Evolutionary conservation across 148 eudicot species (phyloP), one percentile per base, ranked within the genome.

Genomic region (Amaranthus palmeri): DNA sequence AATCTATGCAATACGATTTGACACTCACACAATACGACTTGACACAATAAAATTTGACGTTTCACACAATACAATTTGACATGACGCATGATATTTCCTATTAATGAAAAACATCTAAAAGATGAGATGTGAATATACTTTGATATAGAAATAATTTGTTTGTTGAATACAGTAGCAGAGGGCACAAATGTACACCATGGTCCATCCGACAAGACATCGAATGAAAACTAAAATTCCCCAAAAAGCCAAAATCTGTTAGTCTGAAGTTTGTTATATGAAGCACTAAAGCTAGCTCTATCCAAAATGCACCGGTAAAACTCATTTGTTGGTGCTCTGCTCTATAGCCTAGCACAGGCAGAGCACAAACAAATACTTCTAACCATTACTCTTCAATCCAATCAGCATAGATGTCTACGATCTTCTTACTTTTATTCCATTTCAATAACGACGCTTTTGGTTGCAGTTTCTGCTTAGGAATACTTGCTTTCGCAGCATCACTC

Each of bases 371-470:
- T 25, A 25, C 36, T 25, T 25, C 36, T 25, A 25, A 25, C 36
- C 36, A 17, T 9, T 73, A 71, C 44, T 73, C 81, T 9, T 79
- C 62, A n/a, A 74, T 64, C 82, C 82, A 79, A 70, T 79, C 78
- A 70, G 41, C 82, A 48, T 79, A 79, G 52, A 79, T 70, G 42
- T 72, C 74, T 65, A 49, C 44, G 7, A 70, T 43, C 68, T 79
- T 75, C 62, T 69, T 78, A 7, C 3, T 43, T 17, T n/a, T 25
- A 13, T 49, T 78, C 77, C 77, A 12, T 25, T 68, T 68, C 18
- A 65, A 51, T 18, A 46, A 71, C 52, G 65, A 62, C 25, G 51
- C 62, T 36, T 18, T 65, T 36, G 65, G 55, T 3, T 54, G 51
- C 42, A 8, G 17, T 44, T 10, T 58, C 25, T 51, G 61, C 73